Evolutionary conservation across 345 rosid genomes (phyloP).

Genomic region (Laguncularia racemosa): DNA sequence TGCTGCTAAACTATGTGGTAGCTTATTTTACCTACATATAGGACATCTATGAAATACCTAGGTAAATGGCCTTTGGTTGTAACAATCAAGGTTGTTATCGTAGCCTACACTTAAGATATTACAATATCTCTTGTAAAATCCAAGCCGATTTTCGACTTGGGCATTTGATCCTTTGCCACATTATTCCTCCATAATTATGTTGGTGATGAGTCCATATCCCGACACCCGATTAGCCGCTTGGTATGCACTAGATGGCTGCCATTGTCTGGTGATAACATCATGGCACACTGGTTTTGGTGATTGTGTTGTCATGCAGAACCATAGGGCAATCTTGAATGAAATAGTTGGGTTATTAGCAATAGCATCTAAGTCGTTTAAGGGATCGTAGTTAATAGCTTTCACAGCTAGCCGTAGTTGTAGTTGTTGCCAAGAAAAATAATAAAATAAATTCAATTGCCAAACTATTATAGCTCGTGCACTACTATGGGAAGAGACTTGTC

Average conservation of each 20-base stretch:
- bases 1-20: not conserved
- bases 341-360: constrained; percentile 8
- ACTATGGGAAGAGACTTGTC: too few species aligned
- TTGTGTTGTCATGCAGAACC: constrained; percentile 19
- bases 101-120: constrained; percentile 10
- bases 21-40: not conserved
- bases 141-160: constrained; percentile 12
- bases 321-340: constrained; percentile 19
- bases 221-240: constrained; percentile 1
- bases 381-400: constrained; percentile 9
- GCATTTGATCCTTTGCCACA: constrained; percentile 11
- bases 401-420: constrained; percentile 18
- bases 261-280: constrained; percentile 11
- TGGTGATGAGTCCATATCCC: constrained; percentile 15
- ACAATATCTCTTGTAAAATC: constrained; percentile 17
- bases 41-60: not conserved
- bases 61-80: constrained; percentile 12
- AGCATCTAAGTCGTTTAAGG: constrained; percentile 2
- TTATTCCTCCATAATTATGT: constrained; percentile 15
- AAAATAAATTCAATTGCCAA: not conserved
- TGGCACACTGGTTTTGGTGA: constrained; percentile 18
- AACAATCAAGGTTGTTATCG: constrained; percentile 12
- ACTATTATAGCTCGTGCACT: too few species aligned
- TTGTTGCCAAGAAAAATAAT: constrained; percentile 1
- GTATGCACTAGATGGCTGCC: not conserved